Evolutionary conservation across 75 land plant species (phyloP).

Genomic region (Isoetes taiwanensis): DNA sequence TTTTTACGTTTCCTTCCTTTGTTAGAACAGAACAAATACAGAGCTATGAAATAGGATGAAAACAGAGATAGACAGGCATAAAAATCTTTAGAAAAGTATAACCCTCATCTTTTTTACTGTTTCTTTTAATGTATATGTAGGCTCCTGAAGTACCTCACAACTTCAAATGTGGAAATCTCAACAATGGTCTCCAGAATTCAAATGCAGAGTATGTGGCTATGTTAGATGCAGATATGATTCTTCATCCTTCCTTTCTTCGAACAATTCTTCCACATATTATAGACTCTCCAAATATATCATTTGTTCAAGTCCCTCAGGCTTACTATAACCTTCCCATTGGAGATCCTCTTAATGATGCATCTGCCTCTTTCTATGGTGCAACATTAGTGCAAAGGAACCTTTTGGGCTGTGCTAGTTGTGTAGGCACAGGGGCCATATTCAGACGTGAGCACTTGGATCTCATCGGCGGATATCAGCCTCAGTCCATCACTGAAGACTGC

Average conservation of each 20-base stretch:
- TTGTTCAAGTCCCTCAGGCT: slow-evolving; percentile 20
- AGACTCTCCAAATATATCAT: slow-evolving; percentile 12
- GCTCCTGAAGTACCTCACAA: slow-evolving; percentile 15
- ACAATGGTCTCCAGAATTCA: slow-evolving; percentile 18
- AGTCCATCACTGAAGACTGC: slow-evolving; percentile 27
- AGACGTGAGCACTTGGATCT: slow-evolving; percentile 16
- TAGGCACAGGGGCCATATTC: slow-evolving; percentile 17
- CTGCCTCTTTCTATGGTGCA: slow-evolving; percentile 11
- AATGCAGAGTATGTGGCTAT: slow-evolving; percentile 18
- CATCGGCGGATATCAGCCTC: slow-evolving; percentile 27
- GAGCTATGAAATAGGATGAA: no score
- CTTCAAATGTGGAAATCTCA: slow-evolving; percentile 23
- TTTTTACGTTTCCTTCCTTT: no score
- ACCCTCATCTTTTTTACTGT: no score
- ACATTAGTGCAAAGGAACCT: slow-evolving; percentile 10
- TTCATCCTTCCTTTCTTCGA: slow-evolving; percentile 14
- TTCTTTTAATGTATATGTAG: no score
- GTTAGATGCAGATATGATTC: slow-evolving; percentile 30
- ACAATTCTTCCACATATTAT: slow-evolving; percentile 16
- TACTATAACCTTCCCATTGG: slow-evolving; percentile 26
- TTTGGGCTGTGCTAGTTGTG: slow-evolving; percentile 13
- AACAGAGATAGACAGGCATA: no score
- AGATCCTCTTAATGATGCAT: slow-evolving; percentile 21
- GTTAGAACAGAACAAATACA: no score
- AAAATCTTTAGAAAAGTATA: no score